These are phyloP conservation scores for Aspergillus phoenicis DNA, from an alignment of 2,329 filamentous ascomycete genomes.

Conservation along the genomic window DNA sequence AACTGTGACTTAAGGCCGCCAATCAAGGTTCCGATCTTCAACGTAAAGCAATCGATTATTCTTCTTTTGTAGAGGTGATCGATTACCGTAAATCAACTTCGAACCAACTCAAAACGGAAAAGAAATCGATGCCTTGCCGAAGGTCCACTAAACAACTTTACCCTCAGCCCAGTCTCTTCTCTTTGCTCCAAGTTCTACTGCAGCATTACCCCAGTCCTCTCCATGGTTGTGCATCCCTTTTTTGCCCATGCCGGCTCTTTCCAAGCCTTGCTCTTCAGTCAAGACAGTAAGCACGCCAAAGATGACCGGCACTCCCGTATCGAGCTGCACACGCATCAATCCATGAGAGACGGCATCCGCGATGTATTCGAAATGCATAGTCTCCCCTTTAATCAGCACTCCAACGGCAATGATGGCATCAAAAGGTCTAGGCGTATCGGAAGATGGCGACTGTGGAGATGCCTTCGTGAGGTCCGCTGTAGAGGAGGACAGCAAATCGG, in stretches of 20 bases:
- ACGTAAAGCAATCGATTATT: background rate
- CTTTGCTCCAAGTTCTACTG: conserved; percentile 92
- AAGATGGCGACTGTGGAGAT: conserved; percentile 39
- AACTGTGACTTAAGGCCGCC: background rate
- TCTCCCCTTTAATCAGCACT: conserved; percentile 96
- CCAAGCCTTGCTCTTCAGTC: conserved; percentile 81
- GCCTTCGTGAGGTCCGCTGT: conserved; percentile 66
- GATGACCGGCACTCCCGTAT: conserved; percentile 83
- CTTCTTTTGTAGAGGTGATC: background rate
- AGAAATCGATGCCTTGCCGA: background rate
- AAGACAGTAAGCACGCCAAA: conserved; percentile 91
- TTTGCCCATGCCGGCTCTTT: conserved; percentile 73
- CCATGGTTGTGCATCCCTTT: conserved; percentile 80
- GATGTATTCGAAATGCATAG: conserved; percentile 99
- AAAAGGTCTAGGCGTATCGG: conserved; percentile 61
- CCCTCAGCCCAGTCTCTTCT: conserved; percentile 80
- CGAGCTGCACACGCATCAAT: conserved; percentile 90
- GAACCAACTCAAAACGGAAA: background rate
- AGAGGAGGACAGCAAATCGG: conserved; percentile 62
- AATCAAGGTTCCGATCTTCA: background rate
- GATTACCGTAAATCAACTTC: background rate
- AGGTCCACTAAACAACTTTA: conserved; percentile 49
- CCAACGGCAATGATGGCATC: conserved; percentile 95
- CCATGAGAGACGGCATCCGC: conserved; percentile 86
- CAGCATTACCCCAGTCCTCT: conserved; percentile 91